Evolutionary conservation across 345 rosid genomes (phyloP), one percentile per base, ranked within the genome.

Genomic region (Viola odorata): DNA sequence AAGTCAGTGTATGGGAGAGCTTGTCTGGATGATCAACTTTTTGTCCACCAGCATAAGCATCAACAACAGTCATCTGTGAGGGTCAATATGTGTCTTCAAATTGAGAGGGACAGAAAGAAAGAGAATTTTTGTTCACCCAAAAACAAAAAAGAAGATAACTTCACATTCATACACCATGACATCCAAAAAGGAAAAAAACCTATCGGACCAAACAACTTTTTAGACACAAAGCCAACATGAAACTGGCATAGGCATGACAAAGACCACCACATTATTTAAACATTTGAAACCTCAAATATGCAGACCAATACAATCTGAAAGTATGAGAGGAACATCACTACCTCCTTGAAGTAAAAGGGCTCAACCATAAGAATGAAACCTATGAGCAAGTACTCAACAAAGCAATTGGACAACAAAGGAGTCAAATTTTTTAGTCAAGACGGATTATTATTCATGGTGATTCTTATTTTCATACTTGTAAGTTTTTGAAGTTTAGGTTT

Each of bases 41-140:
- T 62, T 76, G 63, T 69, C 66, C 77, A 23, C 97, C 97, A 70
- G 80, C 84, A 77, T 76, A 85, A 66, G 96, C 88, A 71, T 88
- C 96, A 45, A 88, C 94, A 55, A 95, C 96, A n/a, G 96, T 91
- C 99, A 95, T 95, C 98, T 95, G 84, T 39, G 32, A 23, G 32
- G 32, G 32, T 23, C 1, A 23, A 23, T n/a, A n/a, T 23, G 32
- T 23, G 32, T 23, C 32, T 23, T 23, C 32, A 23, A 23, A 23
- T 23, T 23, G 32, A 23, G 32, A 23, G 32, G 32, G 32, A 56
- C 61, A 70, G 54, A 63, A 49, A 23, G 55, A 37, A 54, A 53
- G 40, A 36, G 38, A 9, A 8, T 50, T 8, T 41, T 49, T 15
- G 12, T 32, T 41, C 37, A 61, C 40, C 40, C 37, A 14, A 37